phyloP scores from a whole-genome alignment of 176 grass and related monocot species.

The Stipa capillata region DNA sequence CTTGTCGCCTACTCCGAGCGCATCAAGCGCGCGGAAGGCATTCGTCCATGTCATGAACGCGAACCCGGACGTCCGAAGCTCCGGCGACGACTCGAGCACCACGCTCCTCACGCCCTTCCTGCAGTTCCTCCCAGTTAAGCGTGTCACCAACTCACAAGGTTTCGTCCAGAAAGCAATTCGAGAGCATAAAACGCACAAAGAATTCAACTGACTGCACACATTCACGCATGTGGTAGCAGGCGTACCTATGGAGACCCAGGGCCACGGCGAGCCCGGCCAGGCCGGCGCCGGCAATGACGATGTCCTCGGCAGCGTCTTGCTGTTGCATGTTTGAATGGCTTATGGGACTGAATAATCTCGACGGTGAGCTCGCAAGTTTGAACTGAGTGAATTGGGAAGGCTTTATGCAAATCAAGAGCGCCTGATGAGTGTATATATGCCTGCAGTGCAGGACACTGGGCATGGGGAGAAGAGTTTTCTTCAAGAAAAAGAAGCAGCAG shows the following conservation, averaged over 20 bases:
- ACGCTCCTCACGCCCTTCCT: conserved; percentile 44
- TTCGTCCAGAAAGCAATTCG: too few relatives aligned
- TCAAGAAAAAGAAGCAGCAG: not conserved
- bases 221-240: not conserved
- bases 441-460: too few relatives aligned
- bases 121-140: not conserved
- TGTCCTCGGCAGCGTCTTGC: conserved; percentile 18
- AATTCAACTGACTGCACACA: too few relatives aligned
- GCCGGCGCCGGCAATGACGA: conserved; percentile 52
- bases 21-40: conserved; percentile 43
- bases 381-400: not conserved
- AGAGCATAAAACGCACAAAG: too few relatives aligned
- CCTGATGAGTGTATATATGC: not conserved
- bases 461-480: not conserved
- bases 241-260: conserved; percentile 40
- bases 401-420: not conserved
- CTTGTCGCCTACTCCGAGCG: conserved; percentile 39
- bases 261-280: conserved; percentile 36
- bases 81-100: conserved; percentile 45
- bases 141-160: not conserved
- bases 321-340: not conserved
- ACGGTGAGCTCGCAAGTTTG: not conserved
- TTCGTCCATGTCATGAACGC: conserved; percentile 35
- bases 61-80: conserved; percentile 29
- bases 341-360: not conserved